Evolutionary conservation across 495 filamentous ascomycete species (phyloP), one percentile per base, ranked within the genome.

Genomic region (Penicillium parvum): DNA sequence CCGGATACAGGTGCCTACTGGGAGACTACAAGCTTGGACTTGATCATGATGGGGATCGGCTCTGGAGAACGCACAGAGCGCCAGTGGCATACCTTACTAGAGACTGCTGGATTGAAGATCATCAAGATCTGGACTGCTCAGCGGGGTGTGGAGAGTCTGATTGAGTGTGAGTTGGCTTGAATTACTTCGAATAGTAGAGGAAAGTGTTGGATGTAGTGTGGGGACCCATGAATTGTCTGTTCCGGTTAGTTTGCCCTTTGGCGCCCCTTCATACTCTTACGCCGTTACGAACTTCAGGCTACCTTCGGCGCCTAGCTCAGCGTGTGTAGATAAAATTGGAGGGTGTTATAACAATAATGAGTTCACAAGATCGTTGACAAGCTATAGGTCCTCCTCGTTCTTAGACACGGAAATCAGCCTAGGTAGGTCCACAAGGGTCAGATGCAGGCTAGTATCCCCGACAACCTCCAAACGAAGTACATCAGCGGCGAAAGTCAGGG

Each of bases 341-440:
- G n/a, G n/a, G n/a, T n/a, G n/a, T n/a, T n/a, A n/a, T n/a, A n/a
- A n/a, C n/a, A n/a, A n/a, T n/a, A n/a, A 71, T 0, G 38, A 53
- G 20, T 63, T 48, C 3, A 67, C 63, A 2, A 71, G 32, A 3
- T 40, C 33, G 9, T 23, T 3, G 2, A 66, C 53, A n/a, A 63
- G 25, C 27, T 53, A 1, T 8, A 69, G 47, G 14, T 66, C 66
- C 12, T 57, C 33, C 7, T 62, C 52, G 39, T 58, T 50, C 27
- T 61, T 51, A 16, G 60, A 50, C 7, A 60, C 54, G 0, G 57
- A 55, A 10, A 65, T 70, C 30, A 69, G 28, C 0, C 77, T 75
- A 2, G 77, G 77, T 2, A 80, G 54, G 50, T 84, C 77, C 3
- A 81, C 74, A 0, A 81, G 43, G 1, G 74, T 81, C 42, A 80